Evolutionary conservation across 2,329 filamentous ascomycete species (phyloP), one percentile per base, ranked within the genome.

Genomic region (Colletotrichum tofieldiae): DNA sequence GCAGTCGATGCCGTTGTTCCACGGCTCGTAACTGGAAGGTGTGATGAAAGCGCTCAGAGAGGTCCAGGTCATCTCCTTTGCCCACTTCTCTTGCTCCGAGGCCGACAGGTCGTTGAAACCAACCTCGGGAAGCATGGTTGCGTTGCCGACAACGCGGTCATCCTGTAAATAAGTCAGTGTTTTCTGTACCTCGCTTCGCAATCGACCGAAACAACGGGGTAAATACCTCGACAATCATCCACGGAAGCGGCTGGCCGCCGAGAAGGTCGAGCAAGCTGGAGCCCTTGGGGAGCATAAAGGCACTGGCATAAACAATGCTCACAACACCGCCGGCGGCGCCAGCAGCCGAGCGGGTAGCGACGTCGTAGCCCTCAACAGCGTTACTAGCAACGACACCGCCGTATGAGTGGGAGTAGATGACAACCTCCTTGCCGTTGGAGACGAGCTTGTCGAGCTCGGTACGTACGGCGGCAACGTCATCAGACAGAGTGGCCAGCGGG

Each of bases 401-500:
- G 76, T 85, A 86, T 2, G 82, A 86, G 73, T 87, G 84, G 11
- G 80, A 78, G 9, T 83, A 75, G 4, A 86, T 78, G 0, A 86
- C 75, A 9, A 87, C 80, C 39, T 86, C 78, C 63, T 84, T 83
- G 20, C 81, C 81, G 2, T 76, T 66, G 35, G 80, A 78, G 7
- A 78, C 75, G 18, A 85, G 78, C 16, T 69, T 64, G 18, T 76
- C 63, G 41, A 84, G 47, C 0, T 74, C 71, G 0, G 55, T 26
- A n/a, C 79, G 77, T 16, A 84, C 77, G 2, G 77, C 78, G 0
- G 75, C 69, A 8, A 79, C 77, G 64, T 86, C 84, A 14, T 80
- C 78, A 0, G 54, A 67, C 0, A 80, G 73, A 2, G 76, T 75
- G 16, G 77, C 76, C 0, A 69, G 75, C 1, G 78, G 74, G 52